phyloP scores from a whole-genome alignment of 345 rosid genomes.

The Eucalyptus caleyi region DNA sequence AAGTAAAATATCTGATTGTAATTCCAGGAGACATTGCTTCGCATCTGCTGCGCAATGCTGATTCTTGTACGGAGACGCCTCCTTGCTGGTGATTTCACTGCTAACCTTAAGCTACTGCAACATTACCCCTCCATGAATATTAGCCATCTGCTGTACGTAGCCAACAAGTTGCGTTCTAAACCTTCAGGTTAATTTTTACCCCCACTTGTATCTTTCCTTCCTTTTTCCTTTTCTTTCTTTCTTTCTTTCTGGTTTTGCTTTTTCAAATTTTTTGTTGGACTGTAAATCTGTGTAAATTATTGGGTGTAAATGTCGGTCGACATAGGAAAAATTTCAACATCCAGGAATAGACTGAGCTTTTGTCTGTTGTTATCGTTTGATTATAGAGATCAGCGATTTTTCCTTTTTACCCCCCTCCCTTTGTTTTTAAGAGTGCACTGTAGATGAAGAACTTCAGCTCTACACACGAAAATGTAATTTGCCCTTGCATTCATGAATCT shows the following conservation, averaged over 20 bases:
- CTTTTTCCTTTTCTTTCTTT: not conserved
- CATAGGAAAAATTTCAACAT: not conserved
- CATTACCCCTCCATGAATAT: slow-evolving; percentile 75
- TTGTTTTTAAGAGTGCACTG: not conserved
- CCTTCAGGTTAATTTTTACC: slow-evolving; percentile 7
- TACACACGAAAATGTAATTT: not conserved
- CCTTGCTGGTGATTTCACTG: slow-evolving; percentile 75
- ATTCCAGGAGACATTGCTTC: slow-evolving; percentile 83
- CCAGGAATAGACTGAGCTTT: not conserved
- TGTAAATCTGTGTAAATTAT: not conserved
- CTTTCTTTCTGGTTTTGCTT: not conserved
- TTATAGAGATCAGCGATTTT: not conserved
- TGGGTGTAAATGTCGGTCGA: not conserved
- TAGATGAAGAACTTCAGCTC: not conserved
- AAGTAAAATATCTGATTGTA: not conserved
- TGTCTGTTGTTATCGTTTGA: not conserved
- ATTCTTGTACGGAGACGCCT: slow-evolving; percentile 73
- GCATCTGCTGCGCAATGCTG: slow-evolving; percentile 94
- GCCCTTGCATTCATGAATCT: not conserved
- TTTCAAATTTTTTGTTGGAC: not conserved
- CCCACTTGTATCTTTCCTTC: not conserved
- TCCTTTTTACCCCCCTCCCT: not conserved
- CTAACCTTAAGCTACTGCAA: slow-evolving; percentile 79
- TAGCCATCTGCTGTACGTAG: slow-evolving; percentile 82
- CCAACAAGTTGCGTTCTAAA: slow-evolving; percentile 59